A percentile compares a stretch with the other conserved stretches of the same genome.
Evolutionary conservation across 2,329 filamentous ascomycete genomes (phyloP).

Genomic region (Fusarium sp.): DNA sequence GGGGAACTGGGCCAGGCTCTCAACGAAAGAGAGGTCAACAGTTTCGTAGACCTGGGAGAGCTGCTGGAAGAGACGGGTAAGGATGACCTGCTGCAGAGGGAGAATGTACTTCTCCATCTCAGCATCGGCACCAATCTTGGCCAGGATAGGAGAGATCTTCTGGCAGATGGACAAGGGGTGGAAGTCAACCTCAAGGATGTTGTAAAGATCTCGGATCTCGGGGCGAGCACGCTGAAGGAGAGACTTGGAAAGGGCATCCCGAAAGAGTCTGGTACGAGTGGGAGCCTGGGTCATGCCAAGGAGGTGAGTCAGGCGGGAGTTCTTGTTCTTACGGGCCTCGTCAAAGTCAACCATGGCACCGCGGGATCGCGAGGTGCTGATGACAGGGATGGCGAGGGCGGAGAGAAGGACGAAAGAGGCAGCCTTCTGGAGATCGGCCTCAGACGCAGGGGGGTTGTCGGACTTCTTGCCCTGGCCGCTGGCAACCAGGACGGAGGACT

Average conservation of each 20-base stretch:
- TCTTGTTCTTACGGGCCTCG: slow-evolving; percentile 98
- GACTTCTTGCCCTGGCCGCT: slow-evolving; percentile 90
- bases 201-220: slow-evolving; percentile 97
- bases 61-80: slow-evolving; percentile 98
- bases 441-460: slow-evolving; percentile 90
- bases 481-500: slow-evolving; percentile 85
- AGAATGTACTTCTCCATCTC: slow-evolving; percentile 98
- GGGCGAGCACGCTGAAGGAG: slow-evolving; percentile 91
- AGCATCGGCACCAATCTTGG: slow-evolving; percentile 90
- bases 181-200: slow-evolving; percentile 99
- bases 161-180: slow-evolving; percentile 98
- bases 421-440: slow-evolving; percentile 91
- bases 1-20: slow-evolving; percentile 93
- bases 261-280: slow-evolving; percentile 91
- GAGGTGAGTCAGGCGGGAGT: slow-evolving; percentile 94
- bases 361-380: slow-evolving; percentile 96
- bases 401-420: slow-evolving; percentile 96
- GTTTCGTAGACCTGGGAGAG: slow-evolving; percentile 99
- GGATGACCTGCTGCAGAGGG: slow-evolving; percentile 97
- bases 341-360: slow-evolving; percentile 97
- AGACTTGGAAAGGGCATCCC: slow-evolving; percentile 94
- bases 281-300: slow-evolving; percentile 92
- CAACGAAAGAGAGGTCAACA: slow-evolving; percentile 92
- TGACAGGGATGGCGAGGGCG: slow-evolving; percentile 97
- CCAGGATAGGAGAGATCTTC: slow-evolving; percentile 96